Base-by-base conservation (phyloP, 2,329 filamentous ascomycete species). In the Calycina herbarum region DNA sequence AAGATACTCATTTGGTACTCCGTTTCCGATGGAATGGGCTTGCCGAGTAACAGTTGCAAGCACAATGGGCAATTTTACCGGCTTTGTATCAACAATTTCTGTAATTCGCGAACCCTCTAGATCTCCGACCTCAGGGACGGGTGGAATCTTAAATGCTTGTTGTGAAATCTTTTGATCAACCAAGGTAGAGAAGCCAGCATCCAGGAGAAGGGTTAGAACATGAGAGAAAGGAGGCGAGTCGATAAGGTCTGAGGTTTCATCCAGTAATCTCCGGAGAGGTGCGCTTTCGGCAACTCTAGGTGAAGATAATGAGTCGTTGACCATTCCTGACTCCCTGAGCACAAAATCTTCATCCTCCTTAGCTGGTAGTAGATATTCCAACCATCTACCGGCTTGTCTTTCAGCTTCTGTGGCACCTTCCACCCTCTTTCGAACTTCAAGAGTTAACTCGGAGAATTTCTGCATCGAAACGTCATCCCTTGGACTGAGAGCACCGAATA, bases 171-270 rank as follows among this genome's bases (percentile, higher is more conserved):
- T 95, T 73, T 86, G 84, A 74, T 97, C 91, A 31, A 97, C 85
- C 17, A 99, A 85, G 29, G 90, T 86, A 2, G 91, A 91, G 79
- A 97, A 99, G 63, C 89, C 91, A 57, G 93, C 86, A 77, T 98
- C 94, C 66, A 98, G 90, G 64, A 97, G 85, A 65, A 92, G 87
- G 1, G 90, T 92, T 57, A 97, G 84, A 42, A 99, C 93, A 73
- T 93, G 90, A 0, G 89, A 86, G 78, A 98, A 98, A 42, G 92
- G 86, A 0, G 95, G 95, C 1, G 95, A 97, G 75, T 99, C 95
- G 75, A 98, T 89, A 29, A 99, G 85, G 76, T 99, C 95, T 48
- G 94, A 92, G 1, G 95, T 98, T 81, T 99, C 95, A 76, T 99
- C 94, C 1, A 99, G 86, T 24, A 99, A 85, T 65, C 91, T 89